These are phyloP conservation scores for Pleurotus tuoliensis DNA, from an alignment of 768 basidiomycete species.

Conservation along the genomic window DNA sequence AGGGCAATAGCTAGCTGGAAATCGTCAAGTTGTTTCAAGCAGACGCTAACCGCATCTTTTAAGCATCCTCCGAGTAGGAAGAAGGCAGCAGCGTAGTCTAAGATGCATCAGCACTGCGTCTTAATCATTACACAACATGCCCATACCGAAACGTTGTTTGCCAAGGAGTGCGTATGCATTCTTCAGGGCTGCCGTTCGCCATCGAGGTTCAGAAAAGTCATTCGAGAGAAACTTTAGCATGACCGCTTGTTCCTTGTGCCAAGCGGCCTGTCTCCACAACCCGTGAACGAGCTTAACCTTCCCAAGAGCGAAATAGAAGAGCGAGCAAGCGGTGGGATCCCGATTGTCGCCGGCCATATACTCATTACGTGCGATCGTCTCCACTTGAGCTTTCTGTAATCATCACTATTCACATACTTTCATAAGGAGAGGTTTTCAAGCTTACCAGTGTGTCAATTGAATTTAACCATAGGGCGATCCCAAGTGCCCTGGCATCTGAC, in stretches of 20 bases:
- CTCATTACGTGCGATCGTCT: slow-evolving; percentile 86
- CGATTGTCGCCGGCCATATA: slow-evolving; percentile 85
- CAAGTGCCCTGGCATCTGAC: slow-evolving; percentile 83
- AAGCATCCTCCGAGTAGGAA: slow-evolving; percentile 88
- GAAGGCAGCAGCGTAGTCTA: slow-evolving; percentile 99
- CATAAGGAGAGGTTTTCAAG: background rate
- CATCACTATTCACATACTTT: background rate
- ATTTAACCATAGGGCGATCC: slow-evolving; percentile 84
- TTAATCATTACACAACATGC: too few relatives aligned
- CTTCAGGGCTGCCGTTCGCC: slow-evolving; percentile 92
- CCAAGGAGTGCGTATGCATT: slow-evolving; percentile 91
- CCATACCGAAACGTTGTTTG: slow-evolving; percentile 92
- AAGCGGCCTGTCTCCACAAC: slow-evolving; percentile 91
- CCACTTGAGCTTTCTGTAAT: slow-evolving; percentile 72
- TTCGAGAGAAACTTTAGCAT: slow-evolving; percentile 94
- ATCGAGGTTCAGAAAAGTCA: slow-evolving; percentile 78
- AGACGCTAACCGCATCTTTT: slow-evolving; percentile 90
- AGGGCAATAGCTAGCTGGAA: slow-evolving; percentile 88
- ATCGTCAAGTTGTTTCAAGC: slow-evolving; percentile 82
- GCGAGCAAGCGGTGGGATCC: slow-evolving; percentile 84
- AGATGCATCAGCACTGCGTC: too few relatives aligned
- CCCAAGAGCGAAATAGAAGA: slow-evolving; percentile 93
- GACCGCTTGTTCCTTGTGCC: slow-evolving; percentile 83
- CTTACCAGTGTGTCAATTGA: slow-evolving; percentile 76
- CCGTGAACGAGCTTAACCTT: slow-evolving; percentile 92